Base-by-base conservation (phyloP, 2,329 filamentous ascomycete species). In the Neofusicoccum cordaticola region DNA sequence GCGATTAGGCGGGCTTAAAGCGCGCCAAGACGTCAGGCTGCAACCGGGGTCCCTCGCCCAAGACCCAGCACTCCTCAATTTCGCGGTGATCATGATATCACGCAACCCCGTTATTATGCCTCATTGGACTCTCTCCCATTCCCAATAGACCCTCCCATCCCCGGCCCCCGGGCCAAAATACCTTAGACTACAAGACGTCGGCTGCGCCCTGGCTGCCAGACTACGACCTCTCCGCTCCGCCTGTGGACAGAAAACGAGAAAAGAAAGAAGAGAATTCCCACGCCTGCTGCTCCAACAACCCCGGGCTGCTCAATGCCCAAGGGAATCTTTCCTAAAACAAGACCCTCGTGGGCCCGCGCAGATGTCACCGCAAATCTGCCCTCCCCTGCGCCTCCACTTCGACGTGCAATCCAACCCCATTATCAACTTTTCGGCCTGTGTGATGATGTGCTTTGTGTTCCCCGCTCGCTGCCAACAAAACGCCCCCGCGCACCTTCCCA, bases 401-500 rank as follows among this genome's bases (percentile, higher is more conserved):
- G 39, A 58, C 53, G 45, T 58, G 27, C 45, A 41, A 58, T 58
- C 53, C 53, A 58, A 58, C 41, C 53, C 53, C 53, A 58, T 58
- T 58, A 58, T 58, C 53, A 45, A 58, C 53, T 58, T 58, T 58
- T 58, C 22, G 22, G 17, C 39, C 39, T n/a, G 50, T 58, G 39
- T 58, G 53, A 58, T 58, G 41, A 58, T 58, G 41, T 58, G 53
- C 39, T 39, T 37, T 45, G 39, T 45, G 39, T 17, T 45, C 53
- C 53, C 53, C 41, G 53, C 41, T 44, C 41, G 15, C 41, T 44
- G 41, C 41, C 53, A 58, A 58, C 35, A 58, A 58, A 58, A 58
- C 53, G 53, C 53, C 53, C 45, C 53, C 53, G 44, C 53, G 53
- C 53, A 58, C 53, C 53, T 58, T 58, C 53, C 53, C 53, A 58